Base-by-base conservation (phyloP, 768 basidiomycete species). In the Naematelia aurantialba region DNA sequence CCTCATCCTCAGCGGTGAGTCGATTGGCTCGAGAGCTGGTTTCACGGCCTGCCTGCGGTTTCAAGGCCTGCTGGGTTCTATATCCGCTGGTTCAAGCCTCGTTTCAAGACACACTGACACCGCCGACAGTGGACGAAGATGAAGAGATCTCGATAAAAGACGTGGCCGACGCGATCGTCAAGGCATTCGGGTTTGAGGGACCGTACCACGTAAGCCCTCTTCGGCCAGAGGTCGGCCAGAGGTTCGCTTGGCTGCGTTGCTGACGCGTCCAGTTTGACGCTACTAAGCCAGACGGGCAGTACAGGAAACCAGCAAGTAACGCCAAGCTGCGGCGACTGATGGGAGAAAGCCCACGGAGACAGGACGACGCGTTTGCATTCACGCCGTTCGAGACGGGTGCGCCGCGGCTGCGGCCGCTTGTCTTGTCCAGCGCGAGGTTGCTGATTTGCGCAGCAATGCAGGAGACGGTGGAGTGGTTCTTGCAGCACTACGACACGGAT, bases 221-320 rank as follows among this genome's bases (percentile, higher is more conserved):
- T 44, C 19, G 46, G 8, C 46, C 25, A 47, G 10, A 5, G 25
- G n/a, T 47, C 25, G n/a, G 25, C 31, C n/a, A 27, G 1, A 31
- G 2, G 19, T 25, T 27, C 31, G 46, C 14, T 21, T 52, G 21
- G 29, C 17, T 34, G 55, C 39, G 45, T 59, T 50, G 39, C 26
- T 58, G 14, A 44, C 42, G n/a, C n/a, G 17, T 52, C 14, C 65
- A 91, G 89, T 96, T 92, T 76, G 91, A 96, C 78, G 84, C 86
- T 30, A 80, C 83, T 24, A 84, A 85, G 53, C 85, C 92, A 8
- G 94, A 98, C 69, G 92, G 94, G 1, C 93, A 97, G 77, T 93
- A 87, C 83, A 86, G 92, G 66, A 97, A 97, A 79, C 92, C 93
- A 0, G 93, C 93, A 17, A 91, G 90, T 34, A 98, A 98, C 79